Evolutionary conservation across 345 rosid genomes (phyloP).

Genomic region (Rubroshorea leprosula): DNA sequence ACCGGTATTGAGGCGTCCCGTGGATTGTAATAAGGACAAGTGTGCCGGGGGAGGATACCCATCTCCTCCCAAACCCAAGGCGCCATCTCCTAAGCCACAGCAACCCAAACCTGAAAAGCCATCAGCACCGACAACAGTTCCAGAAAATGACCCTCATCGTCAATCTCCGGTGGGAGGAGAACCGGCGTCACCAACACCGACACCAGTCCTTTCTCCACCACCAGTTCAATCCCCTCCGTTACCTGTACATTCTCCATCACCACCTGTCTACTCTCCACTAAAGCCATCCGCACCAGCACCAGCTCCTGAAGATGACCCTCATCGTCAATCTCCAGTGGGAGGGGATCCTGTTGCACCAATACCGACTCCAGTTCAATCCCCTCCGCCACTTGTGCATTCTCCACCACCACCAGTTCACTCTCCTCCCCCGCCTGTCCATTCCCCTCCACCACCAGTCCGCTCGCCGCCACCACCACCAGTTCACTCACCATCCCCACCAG

Average conservation of each 20-base stretch:
- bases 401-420: not conserved
- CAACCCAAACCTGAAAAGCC: not conserved
- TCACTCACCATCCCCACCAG: not conserved
- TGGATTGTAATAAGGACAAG: conserved; percentile 66
- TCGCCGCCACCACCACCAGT: not conserved
- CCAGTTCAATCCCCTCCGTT: not conserved
- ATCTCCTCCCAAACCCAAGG: conserved; percentile 14
- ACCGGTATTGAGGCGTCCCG: conserved; percentile 40
- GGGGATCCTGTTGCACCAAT: conserved; percentile 10
- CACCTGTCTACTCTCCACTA: conserved; percentile 3
- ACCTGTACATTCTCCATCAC: not conserved
- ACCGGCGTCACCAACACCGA: not conserved
- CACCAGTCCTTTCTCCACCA: not conserved
- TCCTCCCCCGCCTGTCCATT: not conserved
- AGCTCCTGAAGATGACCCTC: not conserved
- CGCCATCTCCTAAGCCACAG: not conserved
- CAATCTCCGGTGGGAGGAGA: no score
- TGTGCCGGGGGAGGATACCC: conserved; percentile 28
- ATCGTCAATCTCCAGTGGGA: not conserved
- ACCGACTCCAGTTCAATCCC: conserved; percentile 17
- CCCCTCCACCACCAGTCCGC: not conserved
- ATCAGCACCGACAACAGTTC: not conserved
- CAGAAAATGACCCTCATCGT: not conserved
- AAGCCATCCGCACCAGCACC: not conserved
- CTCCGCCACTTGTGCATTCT: not conserved